Evolutionary conservation across 2,329 filamentous ascomycete species (phyloP), one percentile per base, ranked within the genome.

Genomic region (Drechslera avenae): DNA sequence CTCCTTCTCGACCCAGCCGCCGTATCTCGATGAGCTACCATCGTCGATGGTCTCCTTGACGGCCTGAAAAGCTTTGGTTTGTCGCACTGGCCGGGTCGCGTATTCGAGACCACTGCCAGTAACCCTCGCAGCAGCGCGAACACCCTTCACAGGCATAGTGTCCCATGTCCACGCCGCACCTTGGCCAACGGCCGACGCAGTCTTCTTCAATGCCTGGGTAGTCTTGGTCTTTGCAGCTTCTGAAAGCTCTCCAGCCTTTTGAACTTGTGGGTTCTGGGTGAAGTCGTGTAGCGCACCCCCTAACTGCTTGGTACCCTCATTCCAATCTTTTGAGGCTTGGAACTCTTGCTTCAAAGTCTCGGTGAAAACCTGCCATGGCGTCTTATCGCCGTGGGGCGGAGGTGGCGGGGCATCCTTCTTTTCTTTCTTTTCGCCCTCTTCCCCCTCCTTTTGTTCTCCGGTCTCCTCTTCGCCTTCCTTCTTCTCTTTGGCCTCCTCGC

Each of bases 311-410:
- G 93, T 99, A 35, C 91, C 96, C 71, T 99, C 94, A 69, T 99
- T 96, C 94, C 94, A 99, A 74, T 99, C 94, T 72, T 97, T 96
- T 13, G 92, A 97, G 44, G 91, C 89, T 75, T 97, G 91, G 78
- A 99, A 96, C 76, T 99, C 94, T 50, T 82, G 83, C 73, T 90
- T 86, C 76, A 99, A 85, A n/a, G 94, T 99, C 71, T 99, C 94
- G 69, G 90, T 90, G 79, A 99, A 99, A 26, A 99, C 94, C 73
- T 97, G 91, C 92, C 94, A 97, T 46, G 94, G 94, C 3, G 93
- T 94, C 81, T 99, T 99, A 78, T 96, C 91, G 54, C 94, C 94
- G 70, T 99, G 94, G 16, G 92, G 93, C n/a, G 94, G 93, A 12
- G 92, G 93, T 17, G 93, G 90, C 10, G 92, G 87, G 21, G 84